Base-by-base conservation (phyloP, 331 rosid genomes). In the Acacia concinna region DNA sequence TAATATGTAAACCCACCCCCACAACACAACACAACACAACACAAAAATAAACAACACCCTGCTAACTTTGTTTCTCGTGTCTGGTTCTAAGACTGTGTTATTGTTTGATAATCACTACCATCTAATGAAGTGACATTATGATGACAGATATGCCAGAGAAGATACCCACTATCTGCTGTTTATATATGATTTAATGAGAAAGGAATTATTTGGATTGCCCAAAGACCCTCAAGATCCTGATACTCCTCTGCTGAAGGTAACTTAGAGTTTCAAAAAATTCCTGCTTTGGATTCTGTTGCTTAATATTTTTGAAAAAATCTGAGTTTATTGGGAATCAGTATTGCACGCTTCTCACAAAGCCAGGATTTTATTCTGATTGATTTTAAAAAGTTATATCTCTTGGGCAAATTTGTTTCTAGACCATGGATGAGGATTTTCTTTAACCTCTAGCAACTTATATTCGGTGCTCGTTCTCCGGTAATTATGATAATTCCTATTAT, bases 101-200 rank as follows among this genome's bases (percentile, higher is more conserved):
- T 73, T 78, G 41, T 70, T 49, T 71, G 62, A 37, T 44, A 20
- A 35, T 75, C 34, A 56, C 71, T 81, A 52, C 43, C 51, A 51
- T 79, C 87, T 81, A 80, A 86, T 68, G 54, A 52, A 74, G 52
- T 59, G 27, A 83, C 82, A 32, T 83, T 56, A 57, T 84, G 65
- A 71, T 81, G 75, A 78, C 87, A 95, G 99, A 93, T 95, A 93
- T 90, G 99, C 98, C 73, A 86, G 98, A 88, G 98, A 95, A 91
- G 98, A 91, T 89, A 95, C 99, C 35, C 99, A 95, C 85, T 93
- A 90, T 82, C 84, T 95, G 81, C 75, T 95, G 71, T 81, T 91
- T 86, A 85, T 95, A 73, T 91, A 93, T 79, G 98, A 95, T 82
- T 79, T 86, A 79, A 95, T 95, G 99, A 87, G 94, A 87, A 78